Percentiles rank a stretch among this genome's conserved stretches.
phyloP scores from a whole-genome alignment of 352 stramenopile species.

The Thalassiosira mediterranea region DNA sequence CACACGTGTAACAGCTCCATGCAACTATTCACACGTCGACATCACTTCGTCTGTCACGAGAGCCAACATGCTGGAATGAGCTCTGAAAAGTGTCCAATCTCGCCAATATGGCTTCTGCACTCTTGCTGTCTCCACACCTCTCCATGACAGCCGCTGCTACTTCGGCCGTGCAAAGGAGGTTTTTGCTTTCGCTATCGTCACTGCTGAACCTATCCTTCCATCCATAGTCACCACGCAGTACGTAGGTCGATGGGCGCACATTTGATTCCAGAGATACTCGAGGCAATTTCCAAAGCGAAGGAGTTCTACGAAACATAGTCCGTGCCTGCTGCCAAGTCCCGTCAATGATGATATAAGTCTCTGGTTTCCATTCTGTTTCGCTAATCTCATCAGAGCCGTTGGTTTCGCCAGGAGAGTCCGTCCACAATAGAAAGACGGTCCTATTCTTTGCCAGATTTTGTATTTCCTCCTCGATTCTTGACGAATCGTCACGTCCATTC shows the following conservation, averaged over 20 bases:
- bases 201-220: conserved; percentile 35
- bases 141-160: conserved; percentile 26
- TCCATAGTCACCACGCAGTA: conserved; percentile 35
- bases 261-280: conserved; percentile 22
- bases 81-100: conserved; percentile 32
- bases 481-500: conserved; percentile 11
- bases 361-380: not conserved
- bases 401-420: not conserved
- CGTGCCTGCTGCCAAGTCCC: conserved; percentile 45
- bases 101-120: conserved; percentile 11
- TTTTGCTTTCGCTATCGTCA: not conserved
- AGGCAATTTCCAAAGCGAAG: conserved; percentile 1
- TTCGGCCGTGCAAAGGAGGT: conserved; percentile 37
- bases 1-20: no score
- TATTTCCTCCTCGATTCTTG: conserved; percentile 18
- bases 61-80: no score
- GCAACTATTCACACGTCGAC: no score
- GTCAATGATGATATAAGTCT: conserved; percentile 41
- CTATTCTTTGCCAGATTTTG: not conserved
- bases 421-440: conserved; percentile 20
- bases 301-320: conserved; percentile 36
- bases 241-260: conserved; percentile 20
- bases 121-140: not conserved
- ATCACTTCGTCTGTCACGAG: no score
- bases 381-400: not conserved